Conservation (phyloP, 495 filamentous ascomycete species). For the Terfezia claveryi region DNA sequence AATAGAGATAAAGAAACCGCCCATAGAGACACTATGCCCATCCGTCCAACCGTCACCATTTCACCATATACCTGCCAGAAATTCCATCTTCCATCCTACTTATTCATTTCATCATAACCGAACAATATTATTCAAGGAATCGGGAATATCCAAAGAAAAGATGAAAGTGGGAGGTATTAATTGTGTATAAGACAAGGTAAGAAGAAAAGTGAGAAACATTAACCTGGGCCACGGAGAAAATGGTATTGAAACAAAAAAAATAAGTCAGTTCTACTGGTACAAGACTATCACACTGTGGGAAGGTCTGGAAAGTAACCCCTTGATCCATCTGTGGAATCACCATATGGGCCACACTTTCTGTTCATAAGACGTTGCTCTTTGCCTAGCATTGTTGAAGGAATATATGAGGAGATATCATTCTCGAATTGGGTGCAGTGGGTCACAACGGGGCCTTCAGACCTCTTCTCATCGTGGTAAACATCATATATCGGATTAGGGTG, state of each 20-base stretch:
- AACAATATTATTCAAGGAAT: neutral
- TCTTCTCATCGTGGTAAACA: constrained; percentile 17
- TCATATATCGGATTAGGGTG: constrained; percentile 12
- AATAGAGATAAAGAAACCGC: neutral
- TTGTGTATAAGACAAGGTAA: neutral
- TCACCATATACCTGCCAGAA: neutral
- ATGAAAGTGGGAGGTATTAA: too few relatives aligned
- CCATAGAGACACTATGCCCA: neutral
- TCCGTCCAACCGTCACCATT: neutral
- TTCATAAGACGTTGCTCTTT: too few relatives aligned
- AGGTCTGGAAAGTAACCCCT: constrained; percentile 19
- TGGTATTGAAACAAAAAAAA: neutral
- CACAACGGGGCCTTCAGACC: constrained; percentile 18
- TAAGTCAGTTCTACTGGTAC: neutral
- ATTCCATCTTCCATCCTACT: neutral
- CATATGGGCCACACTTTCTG: neutral
- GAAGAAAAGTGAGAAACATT: neutral
- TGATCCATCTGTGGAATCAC: constrained; percentile 16
- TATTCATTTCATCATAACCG: neutral
- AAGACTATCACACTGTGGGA: constrained; percentile 10
- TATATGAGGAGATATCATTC: constrained; percentile 17
- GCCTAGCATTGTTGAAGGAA: constrained; percentile 10
- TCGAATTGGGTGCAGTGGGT: constrained; percentile 16
- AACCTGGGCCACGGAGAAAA: neutral
- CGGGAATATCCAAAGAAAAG: neutral